A percentile compares a stretch with the other conserved stretches of the same genome.
Conservation (phyloP, 345 rosid species). For the Arabis alpina region DNA sequence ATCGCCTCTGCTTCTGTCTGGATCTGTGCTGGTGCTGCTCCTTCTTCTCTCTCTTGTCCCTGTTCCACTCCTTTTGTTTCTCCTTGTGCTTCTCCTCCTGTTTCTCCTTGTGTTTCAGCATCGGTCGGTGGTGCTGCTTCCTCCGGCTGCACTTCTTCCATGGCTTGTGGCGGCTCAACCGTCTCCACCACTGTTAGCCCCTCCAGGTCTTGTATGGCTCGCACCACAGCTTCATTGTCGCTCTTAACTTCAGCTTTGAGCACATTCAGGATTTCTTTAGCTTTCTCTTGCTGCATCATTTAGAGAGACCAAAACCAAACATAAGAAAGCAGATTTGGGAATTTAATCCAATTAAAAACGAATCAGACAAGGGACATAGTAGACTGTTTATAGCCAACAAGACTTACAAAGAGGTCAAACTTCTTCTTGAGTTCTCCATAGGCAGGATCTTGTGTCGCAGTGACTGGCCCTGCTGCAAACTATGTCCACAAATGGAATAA, state of each 20-base stretch:
- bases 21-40: not conserved
- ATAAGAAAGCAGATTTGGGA: not conserved
- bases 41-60: slow-evolving; percentile 5
- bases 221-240: slow-evolving; percentile 44
- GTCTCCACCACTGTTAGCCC: slow-evolving; percentile 60
- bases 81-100: slow-evolving; percentile 39
- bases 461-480: slow-evolving; percentile 20
- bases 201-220: slow-evolving; percentile 69
- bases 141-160: slow-evolving; percentile 34
- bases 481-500: slow-evolving; percentile 17
- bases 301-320: slow-evolving; percentile 17
- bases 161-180: slow-evolving; percentile 41
- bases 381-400: not conserved
- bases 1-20: slow-evolving; percentile 39
- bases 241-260: slow-evolving; percentile 53
- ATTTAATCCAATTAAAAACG: not conserved
- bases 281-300: slow-evolving; percentile 62
- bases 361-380: not conserved
- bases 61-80: slow-evolving; percentile 37
- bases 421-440: slow-evolving; percentile 63
- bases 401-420: slow-evolving; percentile 66
- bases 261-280: slow-evolving; percentile 50
- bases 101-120: slow-evolving; percentile 36
- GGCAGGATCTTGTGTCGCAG: slow-evolving; percentile 40
- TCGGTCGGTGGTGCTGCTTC: slow-evolving; percentile 13